A percentile compares a stretch with the other conserved stretches of the same genome.
phyloP scores from a whole-genome alignment of 2,329 filamentous ascomycete genomes.

The Pseudogymnoascus sp. region DNA sequence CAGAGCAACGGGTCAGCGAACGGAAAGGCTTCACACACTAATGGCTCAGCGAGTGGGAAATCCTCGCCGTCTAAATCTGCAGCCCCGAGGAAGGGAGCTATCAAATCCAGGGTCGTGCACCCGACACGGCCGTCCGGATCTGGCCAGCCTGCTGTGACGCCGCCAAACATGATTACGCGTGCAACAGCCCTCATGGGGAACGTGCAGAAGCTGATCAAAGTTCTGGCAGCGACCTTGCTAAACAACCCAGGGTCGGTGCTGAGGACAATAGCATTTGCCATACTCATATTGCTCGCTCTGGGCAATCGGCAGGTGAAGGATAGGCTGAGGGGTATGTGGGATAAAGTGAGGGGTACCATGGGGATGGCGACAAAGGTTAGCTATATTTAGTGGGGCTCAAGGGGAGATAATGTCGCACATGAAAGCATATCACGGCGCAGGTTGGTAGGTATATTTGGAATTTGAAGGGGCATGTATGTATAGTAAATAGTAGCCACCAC shows the following conservation, averaged over 20 bases:
- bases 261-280: constrained; percentile 67
- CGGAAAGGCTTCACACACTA: constrained; percentile 16
- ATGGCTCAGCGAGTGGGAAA: constrained; percentile 28
- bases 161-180: constrained; percentile 22
- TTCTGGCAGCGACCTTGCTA: constrained; percentile 43
- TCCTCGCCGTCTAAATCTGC: constrained; percentile 30
- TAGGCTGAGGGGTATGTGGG: constrained; percentile 67
- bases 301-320: constrained; percentile 69
- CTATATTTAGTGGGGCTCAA: constrained; percentile 59
- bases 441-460: not conserved
- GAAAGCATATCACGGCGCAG: not conserved
- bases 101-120: constrained; percentile 13
- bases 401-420: constrained; percentile 1
- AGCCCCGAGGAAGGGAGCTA: constrained; percentile 9
- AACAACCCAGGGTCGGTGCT: constrained; percentile 51
- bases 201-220: constrained; percentile 44
- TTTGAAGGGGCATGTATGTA: not conserved
- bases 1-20: constrained; percentile 16
- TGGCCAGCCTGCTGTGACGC: constrained; percentile 10
- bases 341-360: constrained; percentile 73
- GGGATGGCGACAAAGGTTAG: constrained; percentile 97
- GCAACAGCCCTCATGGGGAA: constrained; percentile 48
- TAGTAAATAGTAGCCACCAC: constrained; percentile 3
- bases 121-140: constrained; percentile 16
- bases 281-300: constrained; percentile 70